Evolutionary conservation across 1,284 basidiomycete species (phyloP), one percentile per base, ranked within the genome.

Genomic region (Ganoderma leucocontextum): DNA sequence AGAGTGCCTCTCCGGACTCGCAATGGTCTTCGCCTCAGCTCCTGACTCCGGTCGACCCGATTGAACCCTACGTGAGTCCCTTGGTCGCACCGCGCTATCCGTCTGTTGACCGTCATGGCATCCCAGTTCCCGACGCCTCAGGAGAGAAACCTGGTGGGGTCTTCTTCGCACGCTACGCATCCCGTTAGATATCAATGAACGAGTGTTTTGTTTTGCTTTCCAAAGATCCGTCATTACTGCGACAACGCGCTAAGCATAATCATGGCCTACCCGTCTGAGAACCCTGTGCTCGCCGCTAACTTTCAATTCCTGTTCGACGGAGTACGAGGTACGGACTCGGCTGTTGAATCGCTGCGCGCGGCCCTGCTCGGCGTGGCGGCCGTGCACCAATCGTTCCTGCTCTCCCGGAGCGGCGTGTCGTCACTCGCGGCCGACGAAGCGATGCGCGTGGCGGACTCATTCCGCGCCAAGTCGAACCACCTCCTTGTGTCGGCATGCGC

Each of bases 31-130:
- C 75, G 17, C 72, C 75, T 2, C 68, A 74, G 36, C 78, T 82
- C 70, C 75, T 82, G 70, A 75, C 81, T 42, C 80, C 84, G 41
- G 72, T 86, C 64, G 83, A 87, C 72, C 80, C 83, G 59, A 82
- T 89, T 74, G 88, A 91, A 64, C 79, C 89, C 62, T 92, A 86
- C 78, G 90, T 91, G 76, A 82, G 89, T 80, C 12, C 29, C n/a
- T 29, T 25, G 13, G 25, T 13, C n/a, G 6, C 25, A 33, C 35
- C 41, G 15, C 33, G 36, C 12, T 53, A 17, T 19, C 38, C 55
- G n/a, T 38, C 38, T 38, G 58, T 36, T 67, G n/a, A 63, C 55
- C 60, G 29, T 12, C 29, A 25, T 35, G 1, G 22, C 49, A 17
- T 64, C 33, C 13, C 67, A 85, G 83, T 87, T 82, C 79, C 80